Conservation (phyloP, 2,329 filamentous ascomycete species). For the Aspergillus felis region DNA sequence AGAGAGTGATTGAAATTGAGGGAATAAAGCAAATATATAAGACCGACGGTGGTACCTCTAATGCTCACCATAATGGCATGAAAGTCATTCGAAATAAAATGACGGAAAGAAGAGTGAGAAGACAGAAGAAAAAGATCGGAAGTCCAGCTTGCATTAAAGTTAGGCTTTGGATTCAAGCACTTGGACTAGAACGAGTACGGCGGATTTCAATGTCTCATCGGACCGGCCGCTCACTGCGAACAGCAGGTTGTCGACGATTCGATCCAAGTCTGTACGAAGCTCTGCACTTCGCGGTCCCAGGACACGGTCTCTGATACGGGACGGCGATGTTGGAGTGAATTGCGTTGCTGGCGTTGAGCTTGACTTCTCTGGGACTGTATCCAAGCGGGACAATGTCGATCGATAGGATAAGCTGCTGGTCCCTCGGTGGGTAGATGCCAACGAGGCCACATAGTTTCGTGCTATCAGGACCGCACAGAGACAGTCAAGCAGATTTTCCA, state of each 20-base stretch:
- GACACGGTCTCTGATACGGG: slow-evolving; percentile 26
- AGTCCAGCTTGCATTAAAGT: neutral
- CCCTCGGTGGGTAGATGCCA: slow-evolving; percentile 24
- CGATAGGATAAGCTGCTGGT: slow-evolving; percentile 16
- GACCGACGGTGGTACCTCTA: neutral
- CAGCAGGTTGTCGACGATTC: slow-evolving; percentile 34
- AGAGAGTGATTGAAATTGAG: neutral
- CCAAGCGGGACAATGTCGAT: slow-evolving; percentile 21
- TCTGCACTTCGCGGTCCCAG: slow-evolving; percentile 28
- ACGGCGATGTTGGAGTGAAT: slow-evolving; percentile 22
- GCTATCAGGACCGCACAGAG: slow-evolving; percentile 37
- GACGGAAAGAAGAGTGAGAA: neutral
- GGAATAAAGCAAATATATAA: neutral
- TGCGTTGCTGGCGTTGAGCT: slow-evolving; percentile 31
- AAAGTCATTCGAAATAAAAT: slow-evolving; percentile 5
- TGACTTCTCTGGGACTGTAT: slow-evolving; percentile 32
- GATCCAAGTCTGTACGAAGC: slow-evolving; percentile 29
- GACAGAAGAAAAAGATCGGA: neutral
- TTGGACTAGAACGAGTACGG: slow-evolving; percentile 35
- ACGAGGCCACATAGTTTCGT: slow-evolving; percentile 33
- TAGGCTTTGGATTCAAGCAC: slow-evolving; percentile 33
- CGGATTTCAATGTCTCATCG: slow-evolving; percentile 34
- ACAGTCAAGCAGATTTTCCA: slow-evolving; percentile 32
- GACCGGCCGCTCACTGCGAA: slow-evolving; percentile 33
- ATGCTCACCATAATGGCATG: neutral